Conservation (phyloP, 495 filamentous ascomycete species). For the Aspergillus cristatus region DNA sequence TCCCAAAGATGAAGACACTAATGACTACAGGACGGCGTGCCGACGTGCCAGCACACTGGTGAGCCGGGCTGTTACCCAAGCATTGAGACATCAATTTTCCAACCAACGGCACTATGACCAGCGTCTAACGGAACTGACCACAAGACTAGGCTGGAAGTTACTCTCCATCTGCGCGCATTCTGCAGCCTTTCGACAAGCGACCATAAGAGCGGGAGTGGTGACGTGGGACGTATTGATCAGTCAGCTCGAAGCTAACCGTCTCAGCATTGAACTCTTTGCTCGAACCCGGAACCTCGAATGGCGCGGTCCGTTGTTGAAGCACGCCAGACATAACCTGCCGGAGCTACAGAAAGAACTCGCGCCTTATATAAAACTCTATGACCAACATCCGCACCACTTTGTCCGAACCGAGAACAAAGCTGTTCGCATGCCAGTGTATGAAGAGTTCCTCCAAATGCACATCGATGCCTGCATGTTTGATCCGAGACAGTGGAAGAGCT, state of each 20-base stretch:
- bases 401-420: constrained; percentile 4
- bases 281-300: constrained; percentile 21
- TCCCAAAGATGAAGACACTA: neutral
- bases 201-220: neutral
- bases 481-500: constrained; percentile 2
- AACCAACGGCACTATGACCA: neutral
- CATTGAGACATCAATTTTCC: neutral
- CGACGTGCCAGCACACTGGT: neutral
- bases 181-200: constrained; percentile 20
- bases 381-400: constrained; percentile 16
- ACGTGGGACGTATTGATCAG: constrained; percentile 14
- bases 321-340: constrained; percentile 4
- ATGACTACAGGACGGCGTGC: neutral
- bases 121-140: neutral
- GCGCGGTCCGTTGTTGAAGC: constrained; percentile 11
- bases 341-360: constrained; percentile 2
- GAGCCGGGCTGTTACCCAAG: neutral
- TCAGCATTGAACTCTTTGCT: constrained; percentile 26
- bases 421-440: constrained; percentile 8
- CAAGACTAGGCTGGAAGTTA: constrained; percentile 21
- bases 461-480: constrained; percentile 11
- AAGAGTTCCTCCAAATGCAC: constrained; percentile 9
- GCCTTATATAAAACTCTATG: constrained; percentile 6
- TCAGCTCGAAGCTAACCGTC: constrained; percentile 9
- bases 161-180: constrained; percentile 24